A percentile compares a stretch with the other conserved stretches of the same genome.
phyloP scores from a whole-genome alignment of 2,329 filamentous ascomycete genomes.

The Pseudofabraea citricarpa region DNA sequence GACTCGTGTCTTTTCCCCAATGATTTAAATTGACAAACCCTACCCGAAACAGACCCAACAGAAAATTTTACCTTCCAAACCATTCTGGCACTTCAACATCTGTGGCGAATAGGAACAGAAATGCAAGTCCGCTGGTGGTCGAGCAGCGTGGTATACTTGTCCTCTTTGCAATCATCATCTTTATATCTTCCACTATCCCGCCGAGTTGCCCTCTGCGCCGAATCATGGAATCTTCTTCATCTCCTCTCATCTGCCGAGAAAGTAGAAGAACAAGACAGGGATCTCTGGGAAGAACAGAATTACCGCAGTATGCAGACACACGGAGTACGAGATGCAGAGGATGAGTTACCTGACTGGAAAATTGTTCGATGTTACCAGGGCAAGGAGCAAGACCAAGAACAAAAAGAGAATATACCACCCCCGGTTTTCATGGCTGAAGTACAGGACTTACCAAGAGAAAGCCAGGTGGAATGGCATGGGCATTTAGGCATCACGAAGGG shows the following conservation, averaged over 20 bases:
- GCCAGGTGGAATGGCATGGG: slow-evolving; percentile 79
- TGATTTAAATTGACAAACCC: neutral
- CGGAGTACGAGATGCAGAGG: slow-evolving; percentile 17
- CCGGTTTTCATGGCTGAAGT: slow-evolving; percentile 70
- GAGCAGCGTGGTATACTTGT: slow-evolving; percentile 71
- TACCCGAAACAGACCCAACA: slow-evolving; percentile 4
- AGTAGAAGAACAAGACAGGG: slow-evolving; percentile 50
- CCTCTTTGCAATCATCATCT: slow-evolving; percentile 32
- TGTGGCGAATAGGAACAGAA: slow-evolving; percentile 75
- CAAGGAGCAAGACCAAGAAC: too few relatives aligned
- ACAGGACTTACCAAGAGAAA: slow-evolving; percentile 66
- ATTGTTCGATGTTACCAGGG: too few relatives aligned
- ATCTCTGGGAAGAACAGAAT: slow-evolving; percentile 66
- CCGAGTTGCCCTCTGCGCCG: slow-evolving; percentile 38
- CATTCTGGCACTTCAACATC: slow-evolving; percentile 76
- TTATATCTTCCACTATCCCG: slow-evolving; percentile 13
- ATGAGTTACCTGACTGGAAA: slow-evolving; percentile 48
- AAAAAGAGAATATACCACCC: slow-evolving; percentile 44
- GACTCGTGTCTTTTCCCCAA: neutral
- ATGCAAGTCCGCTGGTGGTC: slow-evolving; percentile 72
- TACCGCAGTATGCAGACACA: slow-evolving; percentile 37
- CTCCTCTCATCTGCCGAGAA: slow-evolving; percentile 32
- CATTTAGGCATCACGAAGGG: slow-evolving; percentile 48
- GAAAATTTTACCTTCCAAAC: slow-evolving; percentile 51
- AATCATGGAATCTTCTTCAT: slow-evolving; percentile 39